A percentile compares a stretch with the other conserved stretches of the same genome.
Conservation (phyloP, 2,329 filamentous ascomycete species). For the Penicillium concentricum region DNA sequence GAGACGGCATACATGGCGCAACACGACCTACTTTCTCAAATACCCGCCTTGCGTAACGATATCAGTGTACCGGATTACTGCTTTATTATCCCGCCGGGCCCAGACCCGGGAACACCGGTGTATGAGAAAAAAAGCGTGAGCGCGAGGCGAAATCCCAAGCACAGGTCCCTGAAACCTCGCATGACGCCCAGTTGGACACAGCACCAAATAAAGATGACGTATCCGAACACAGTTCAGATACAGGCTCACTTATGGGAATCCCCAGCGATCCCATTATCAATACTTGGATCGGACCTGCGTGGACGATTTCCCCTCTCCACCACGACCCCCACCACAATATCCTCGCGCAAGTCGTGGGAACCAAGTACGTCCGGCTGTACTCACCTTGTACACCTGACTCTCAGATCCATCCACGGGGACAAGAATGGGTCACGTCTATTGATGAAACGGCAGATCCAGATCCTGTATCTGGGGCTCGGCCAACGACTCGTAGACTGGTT, state of each 20-base stretch:
- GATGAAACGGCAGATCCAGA: conserved; percentile 1
- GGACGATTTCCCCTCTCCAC: conserved; percentile 88
- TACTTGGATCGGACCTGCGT: conserved; percentile 86
- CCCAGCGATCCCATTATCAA: conserved; percentile 67
- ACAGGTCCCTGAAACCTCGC: not conserved
- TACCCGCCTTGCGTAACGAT: conserved; percentile 73
- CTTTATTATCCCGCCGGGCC: conserved; percentile 65
- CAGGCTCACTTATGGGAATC: conserved; percentile 14
- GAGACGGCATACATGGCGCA: conserved; percentile 81
- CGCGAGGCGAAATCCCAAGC: conserved; percentile 10
- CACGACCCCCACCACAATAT: conserved; percentile 95
- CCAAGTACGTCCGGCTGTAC: conserved; percentile 91
- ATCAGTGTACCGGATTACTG: conserved; percentile 82
- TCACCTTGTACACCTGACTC: conserved; percentile 59
- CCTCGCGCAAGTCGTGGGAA: conserved; percentile 81
- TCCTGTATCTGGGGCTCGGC: not conserved
- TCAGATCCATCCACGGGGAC: conserved; percentile 41
- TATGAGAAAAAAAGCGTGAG: conserved; percentile 38
- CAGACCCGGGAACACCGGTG: conserved; percentile 51
- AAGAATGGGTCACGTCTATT: conserved; percentile 33
- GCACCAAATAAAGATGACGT: not conserved
- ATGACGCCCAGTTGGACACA: not conserved
- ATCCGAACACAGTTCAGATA: conserved; percentile 8
- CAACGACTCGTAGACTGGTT: conserved; percentile 45
- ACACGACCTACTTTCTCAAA: conserved; percentile 80